phyloP scores from a whole-genome alignment of 2,329 filamentous ascomycete species.

The Decorospora gaudefroyi region DNA sequence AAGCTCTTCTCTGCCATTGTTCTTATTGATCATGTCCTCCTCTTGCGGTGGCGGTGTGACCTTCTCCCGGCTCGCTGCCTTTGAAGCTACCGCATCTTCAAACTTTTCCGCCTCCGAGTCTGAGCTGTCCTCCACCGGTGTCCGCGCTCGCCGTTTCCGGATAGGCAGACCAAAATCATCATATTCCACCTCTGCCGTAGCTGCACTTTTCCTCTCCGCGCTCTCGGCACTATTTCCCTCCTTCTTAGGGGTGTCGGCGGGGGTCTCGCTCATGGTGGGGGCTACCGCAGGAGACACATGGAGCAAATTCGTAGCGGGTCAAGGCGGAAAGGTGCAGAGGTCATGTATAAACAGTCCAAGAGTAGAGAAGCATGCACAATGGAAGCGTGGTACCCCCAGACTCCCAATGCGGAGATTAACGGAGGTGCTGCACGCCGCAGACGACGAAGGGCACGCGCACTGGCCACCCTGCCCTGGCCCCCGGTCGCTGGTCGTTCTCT shows the following conservation, averaged over 20 bases:
- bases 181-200: conserved; percentile 52
- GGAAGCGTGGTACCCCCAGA: conserved; percentile 13
- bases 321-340: conserved; percentile 1
- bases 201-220: conserved; percentile 15
- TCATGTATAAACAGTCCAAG: neutral
- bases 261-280: conserved; percentile 33
- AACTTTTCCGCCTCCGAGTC: conserved; percentile 36
- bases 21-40: conserved; percentile 16
- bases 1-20: conserved; percentile 8
- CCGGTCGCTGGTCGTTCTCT: too few relatives aligned
- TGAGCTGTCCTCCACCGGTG: conserved; percentile 33
- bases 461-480: too few relatives aligned
- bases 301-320: conserved; percentile 7
- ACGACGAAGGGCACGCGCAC: conserved; percentile 5
- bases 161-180: conserved; percentile 75
- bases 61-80: conserved; percentile 31
- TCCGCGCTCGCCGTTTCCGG: conserved; percentile 51
- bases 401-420: conserved; percentile 23
- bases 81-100: conserved; percentile 35
- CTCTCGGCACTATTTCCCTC: conserved; percentile 26
- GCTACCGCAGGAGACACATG: conserved; percentile 23
- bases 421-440: conserved; percentile 22
- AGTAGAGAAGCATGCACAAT: conserved; percentile 15
- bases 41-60: conserved; percentile 31
- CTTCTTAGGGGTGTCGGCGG: conserved; percentile 35